Percentiles rank a stretch among this genome's conserved stretches.
Evolutionary conservation across 2,329 filamentous ascomycete genomes (phyloP).

Genomic region (Coleophoma crateriformis): DNA sequence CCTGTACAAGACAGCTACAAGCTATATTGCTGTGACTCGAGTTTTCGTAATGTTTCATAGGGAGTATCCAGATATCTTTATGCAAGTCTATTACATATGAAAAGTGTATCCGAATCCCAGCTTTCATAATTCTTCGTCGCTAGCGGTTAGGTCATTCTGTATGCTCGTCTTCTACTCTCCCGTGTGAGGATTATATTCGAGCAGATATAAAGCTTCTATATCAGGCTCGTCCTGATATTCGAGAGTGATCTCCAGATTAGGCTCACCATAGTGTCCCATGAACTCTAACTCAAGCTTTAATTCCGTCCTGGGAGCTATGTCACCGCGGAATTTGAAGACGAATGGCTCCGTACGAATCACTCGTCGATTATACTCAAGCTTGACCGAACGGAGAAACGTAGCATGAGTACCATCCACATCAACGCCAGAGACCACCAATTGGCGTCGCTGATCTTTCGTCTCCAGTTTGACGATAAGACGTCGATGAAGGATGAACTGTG

Average conservation of each 20-base stretch:
- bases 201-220: slow-evolving; percentile 8
- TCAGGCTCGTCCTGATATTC: slow-evolving; percentile 4
- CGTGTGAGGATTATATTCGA: slow-evolving; percentile 15
- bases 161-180: slow-evolving; percentile 8
- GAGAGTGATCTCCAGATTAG: slow-evolving; percentile 28
- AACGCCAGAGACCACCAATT: slow-evolving; percentile 28
- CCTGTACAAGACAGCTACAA: too few species aligned
- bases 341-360: slow-evolving; percentile 32
- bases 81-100: too few species aligned
- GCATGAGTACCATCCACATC: slow-evolving; percentile 36
- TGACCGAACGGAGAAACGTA: slow-evolving; percentile 35
- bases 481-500: slow-evolving; percentile 31
- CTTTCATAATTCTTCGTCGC: too few species aligned
- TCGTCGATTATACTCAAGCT: slow-evolving; percentile 31
- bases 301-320: slow-evolving; percentile 14
- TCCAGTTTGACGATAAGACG: slow-evolving; percentile 26
- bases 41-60: too few species aligned
- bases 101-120: too few species aligned
- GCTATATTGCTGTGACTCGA: too few species aligned
- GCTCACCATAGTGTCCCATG: slow-evolving; percentile 41
- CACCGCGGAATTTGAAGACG: slow-evolving; percentile 27
- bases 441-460: slow-evolving; percentile 13
- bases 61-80: too few species aligned
- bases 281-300: slow-evolving; percentile 38
- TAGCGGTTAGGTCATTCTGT: too few species aligned